A percentile compares a stretch with the other conserved stretches of the same genome.
These are phyloP conservation scores for Rhododendron simsii DNA, from an alignment of 148 eudicot species.

Conservation along the genomic window DNA sequence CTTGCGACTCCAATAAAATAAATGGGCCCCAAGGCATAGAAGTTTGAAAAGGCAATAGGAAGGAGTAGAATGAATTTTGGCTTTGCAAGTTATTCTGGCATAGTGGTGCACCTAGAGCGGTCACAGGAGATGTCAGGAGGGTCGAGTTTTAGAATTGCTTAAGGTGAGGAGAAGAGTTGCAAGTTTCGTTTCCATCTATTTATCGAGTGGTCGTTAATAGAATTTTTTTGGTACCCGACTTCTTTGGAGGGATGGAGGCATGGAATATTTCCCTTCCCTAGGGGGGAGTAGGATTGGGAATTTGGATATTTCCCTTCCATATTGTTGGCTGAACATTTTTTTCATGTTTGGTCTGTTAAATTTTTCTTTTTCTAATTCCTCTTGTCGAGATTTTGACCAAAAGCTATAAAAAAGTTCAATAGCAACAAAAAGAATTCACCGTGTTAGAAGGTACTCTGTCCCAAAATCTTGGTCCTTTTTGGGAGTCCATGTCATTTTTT, in stretches of 20 bases:
- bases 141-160: not conserved
- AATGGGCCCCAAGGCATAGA: not conserved
- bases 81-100: not conserved
- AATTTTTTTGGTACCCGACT: not conserved
- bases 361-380: too few relatives aligned
- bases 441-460: too few relatives aligned
- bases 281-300: not conserved
- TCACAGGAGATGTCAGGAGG: not conserved
- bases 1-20: too few relatives aligned
- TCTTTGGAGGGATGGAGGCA: not conserved
- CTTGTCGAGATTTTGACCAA: not conserved
- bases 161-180: not conserved
- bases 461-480: too few relatives aligned
- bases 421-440: not conserved
- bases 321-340: too few relatives aligned
- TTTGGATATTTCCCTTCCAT: too few relatives aligned
- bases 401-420: too few relatives aligned
- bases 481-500: too few relatives aligned
- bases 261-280: not conserved
- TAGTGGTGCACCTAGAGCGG: not conserved
- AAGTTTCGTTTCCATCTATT: not conserved
- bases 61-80: not conserved
- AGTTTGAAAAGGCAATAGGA: not conserved
- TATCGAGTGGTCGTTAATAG: not conserved
- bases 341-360: too few relatives aligned